These are phyloP conservation scores for Echinosophora koreensis DNA, from an alignment of 306 rosid genomes.

Conservation along the genomic window DNA sequence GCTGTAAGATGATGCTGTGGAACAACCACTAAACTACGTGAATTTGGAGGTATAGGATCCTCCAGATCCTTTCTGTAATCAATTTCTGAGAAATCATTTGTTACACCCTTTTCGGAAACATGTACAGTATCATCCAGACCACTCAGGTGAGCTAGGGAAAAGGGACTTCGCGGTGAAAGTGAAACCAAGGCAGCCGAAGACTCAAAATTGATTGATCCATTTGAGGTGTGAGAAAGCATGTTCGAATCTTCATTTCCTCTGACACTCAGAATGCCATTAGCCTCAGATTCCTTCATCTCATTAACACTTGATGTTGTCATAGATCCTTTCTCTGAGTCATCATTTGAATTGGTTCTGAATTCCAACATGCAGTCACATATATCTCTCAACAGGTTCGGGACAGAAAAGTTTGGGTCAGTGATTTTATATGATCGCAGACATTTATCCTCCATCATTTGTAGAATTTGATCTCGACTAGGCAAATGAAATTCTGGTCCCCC, in stretches of 20 bases:
- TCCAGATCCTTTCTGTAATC: conserved; percentile 47
- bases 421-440: conserved; percentile 79
- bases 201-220: conserved; percentile 53
- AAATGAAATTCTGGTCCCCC: conserved; percentile 68
- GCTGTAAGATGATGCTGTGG: conserved; percentile 55
- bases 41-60: conserved; percentile 47
- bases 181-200: conserved; percentile 49
- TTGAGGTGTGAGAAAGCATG: conserved; percentile 43
- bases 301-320: conserved; percentile 47
- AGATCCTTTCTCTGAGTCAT: conserved; percentile 67
- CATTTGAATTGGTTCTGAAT: conserved; percentile 67
- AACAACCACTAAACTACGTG: conserved; percentile 62
- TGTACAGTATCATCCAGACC: conserved; percentile 43
- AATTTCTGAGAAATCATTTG: conserved; percentile 47
- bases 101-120: conserved; percentile 34
- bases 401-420: conserved; percentile 82
- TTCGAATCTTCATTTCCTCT: conserved; percentile 54
- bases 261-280: conserved; percentile 42
- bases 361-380: conserved; percentile 85
- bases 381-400: conserved; percentile 71
- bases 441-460: conserved; percentile 80
- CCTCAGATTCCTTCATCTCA: conserved; percentile 52
- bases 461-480: conserved; percentile 78
- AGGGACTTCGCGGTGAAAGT: conserved; percentile 49
- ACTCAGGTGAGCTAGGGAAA: conserved; percentile 40